Percentiles rank a stretch among this genome's conserved stretches.
phyloP scores from a whole-genome alignment of 148 eudicot genomes.

The Arbutus unedo region DNA sequence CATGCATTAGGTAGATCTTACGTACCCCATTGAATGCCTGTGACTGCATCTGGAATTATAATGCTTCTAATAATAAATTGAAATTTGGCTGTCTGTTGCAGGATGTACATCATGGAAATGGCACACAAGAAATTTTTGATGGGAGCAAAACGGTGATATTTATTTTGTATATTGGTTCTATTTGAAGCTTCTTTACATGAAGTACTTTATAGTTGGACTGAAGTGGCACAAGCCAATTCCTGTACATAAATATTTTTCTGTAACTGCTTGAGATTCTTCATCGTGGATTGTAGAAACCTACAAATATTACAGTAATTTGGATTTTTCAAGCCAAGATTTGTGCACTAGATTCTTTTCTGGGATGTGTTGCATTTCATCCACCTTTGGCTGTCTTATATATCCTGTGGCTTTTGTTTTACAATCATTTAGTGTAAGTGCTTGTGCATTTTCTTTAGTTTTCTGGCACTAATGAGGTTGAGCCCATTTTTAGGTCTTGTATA shows the following conservation, averaged over 20 bases:
- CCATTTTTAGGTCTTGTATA: conserved; percentile 68
- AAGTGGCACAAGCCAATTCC: not conserved
- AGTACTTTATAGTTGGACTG: not conserved
- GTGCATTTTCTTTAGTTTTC: not conserved
- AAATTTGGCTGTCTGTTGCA: conserved; percentile 28
- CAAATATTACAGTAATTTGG: not conserved
- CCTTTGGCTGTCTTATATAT: not conserved
- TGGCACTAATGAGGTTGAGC: conserved; percentile 8
- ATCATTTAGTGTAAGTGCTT: not conserved
- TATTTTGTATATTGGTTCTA: not conserved
- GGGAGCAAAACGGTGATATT: conserved; percentile 71
- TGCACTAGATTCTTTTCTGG: not conserved
- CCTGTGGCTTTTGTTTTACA: not conserved
- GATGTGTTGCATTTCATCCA: not conserved
- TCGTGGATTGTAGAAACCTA: not conserved
- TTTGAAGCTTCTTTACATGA: not conserved
- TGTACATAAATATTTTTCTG: not conserved
- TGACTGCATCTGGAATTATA: not conserved
- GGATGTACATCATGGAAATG: conserved; percentile 99
- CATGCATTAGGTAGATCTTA: not conserved
- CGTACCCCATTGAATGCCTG: not conserved
- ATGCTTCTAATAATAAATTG: not conserved
- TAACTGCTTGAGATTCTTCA: not conserved
- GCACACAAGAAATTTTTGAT: conserved; percentile 95
- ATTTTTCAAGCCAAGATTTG: not conserved